A percentile compares a stretch with the other conserved stretches of the same genome.
phyloP scores from a whole-genome alignment of 768 basidiomycete genomes.

The Cubamyces sp. region DNA sequence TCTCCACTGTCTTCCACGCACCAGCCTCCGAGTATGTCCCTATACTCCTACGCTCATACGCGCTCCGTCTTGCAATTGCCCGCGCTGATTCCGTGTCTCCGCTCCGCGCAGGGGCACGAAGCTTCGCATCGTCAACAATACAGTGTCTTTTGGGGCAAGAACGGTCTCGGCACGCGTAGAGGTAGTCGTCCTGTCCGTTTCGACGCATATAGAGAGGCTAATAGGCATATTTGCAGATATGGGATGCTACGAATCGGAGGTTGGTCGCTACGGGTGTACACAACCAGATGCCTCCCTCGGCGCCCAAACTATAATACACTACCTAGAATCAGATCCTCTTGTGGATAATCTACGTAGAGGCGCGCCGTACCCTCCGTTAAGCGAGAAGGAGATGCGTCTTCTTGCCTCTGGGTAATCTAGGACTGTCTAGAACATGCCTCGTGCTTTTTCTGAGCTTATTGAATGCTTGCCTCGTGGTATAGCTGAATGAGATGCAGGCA shows the following conservation, averaged over 20 bases:
- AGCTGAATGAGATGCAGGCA: too few relatives aligned
- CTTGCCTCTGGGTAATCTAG: too few relatives aligned
- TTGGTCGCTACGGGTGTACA: constrained; percentile 23
- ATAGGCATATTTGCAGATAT: constrained; percentile 5
- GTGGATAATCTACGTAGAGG: too few relatives aligned
- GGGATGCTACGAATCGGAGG: constrained; percentile 23
- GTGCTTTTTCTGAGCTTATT: too few relatives aligned
- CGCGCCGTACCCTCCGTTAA: too few relatives aligned
- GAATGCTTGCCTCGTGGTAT: too few relatives aligned
- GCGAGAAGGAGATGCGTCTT: too few relatives aligned
- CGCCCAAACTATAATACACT: constrained; percentile 10
- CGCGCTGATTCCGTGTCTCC: too few relatives aligned
- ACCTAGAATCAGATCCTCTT: too few relatives aligned
- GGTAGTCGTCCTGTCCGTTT: neutral
- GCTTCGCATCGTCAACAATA: constrained; percentile 22
- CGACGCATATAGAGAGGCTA: too few relatives aligned
- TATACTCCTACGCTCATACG: neutral
- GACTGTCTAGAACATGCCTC: too few relatives aligned
- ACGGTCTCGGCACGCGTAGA: constrained; percentile 20
- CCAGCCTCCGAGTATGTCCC: constrained; percentile 11
- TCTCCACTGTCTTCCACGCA: constrained; percentile 23
- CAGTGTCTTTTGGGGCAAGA: constrained; percentile 11
- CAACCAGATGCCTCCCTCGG: constrained; percentile 23
- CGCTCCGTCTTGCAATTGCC: too few relatives aligned
- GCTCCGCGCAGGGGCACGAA: constrained; percentile 7